phyloP scores from a whole-genome alignment of 768 basidiomycete genomes.

The Lactarius trivialis region DNA sequence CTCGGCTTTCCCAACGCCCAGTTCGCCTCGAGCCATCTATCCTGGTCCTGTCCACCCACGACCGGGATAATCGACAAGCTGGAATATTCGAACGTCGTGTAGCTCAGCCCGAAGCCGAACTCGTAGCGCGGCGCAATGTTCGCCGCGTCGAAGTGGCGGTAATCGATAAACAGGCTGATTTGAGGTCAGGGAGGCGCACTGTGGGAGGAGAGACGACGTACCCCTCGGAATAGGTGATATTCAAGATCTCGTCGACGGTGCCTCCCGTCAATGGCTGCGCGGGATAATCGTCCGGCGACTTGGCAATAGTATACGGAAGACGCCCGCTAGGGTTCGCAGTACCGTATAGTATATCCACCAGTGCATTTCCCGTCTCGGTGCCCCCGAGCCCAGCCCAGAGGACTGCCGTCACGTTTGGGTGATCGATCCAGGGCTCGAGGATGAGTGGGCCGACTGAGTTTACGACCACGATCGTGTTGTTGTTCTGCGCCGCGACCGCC shows the following conservation, averaged over 20 bases:
- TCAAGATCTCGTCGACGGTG: slow-evolving; percentile 28
- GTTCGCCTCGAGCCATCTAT: slow-evolving; percentile 36
- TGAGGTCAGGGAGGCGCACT: neutral
- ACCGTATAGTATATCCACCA: slow-evolving; percentile 76
- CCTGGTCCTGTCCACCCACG: slow-evolving; percentile 27
- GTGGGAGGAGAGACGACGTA: slow-evolving; percentile 19
- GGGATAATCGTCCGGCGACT: slow-evolving; percentile 45
- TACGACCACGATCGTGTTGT: slow-evolving; percentile 74
- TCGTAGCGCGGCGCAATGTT: slow-evolving; percentile 76
- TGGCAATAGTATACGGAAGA: slow-evolving; percentile 69
- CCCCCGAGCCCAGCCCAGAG: slow-evolving; percentile 52
- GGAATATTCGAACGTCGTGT: slow-evolving; percentile 74
- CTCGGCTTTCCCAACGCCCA: slow-evolving; percentile 59
- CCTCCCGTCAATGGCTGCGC: slow-evolving; percentile 34
- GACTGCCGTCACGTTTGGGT: slow-evolving; percentile 67
- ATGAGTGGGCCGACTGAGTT: slow-evolving; percentile 71
- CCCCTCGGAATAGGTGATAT: slow-evolving; percentile 60
- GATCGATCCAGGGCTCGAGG: slow-evolving; percentile 63
- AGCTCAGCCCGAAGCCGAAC: slow-evolving; percentile 87
- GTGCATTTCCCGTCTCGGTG: slow-evolving; percentile 55
- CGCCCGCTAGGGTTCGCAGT: slow-evolving; percentile 66
- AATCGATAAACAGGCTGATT: slow-evolving; percentile 28
- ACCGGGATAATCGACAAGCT: slow-evolving; percentile 45
- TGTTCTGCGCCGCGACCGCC: slow-evolving; percentile 58
- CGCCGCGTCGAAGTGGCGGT: slow-evolving; percentile 42